Evolutionary conservation across 164 flowering plant species (phyloP).

Genomic region (Vitis labrusca): DNA sequence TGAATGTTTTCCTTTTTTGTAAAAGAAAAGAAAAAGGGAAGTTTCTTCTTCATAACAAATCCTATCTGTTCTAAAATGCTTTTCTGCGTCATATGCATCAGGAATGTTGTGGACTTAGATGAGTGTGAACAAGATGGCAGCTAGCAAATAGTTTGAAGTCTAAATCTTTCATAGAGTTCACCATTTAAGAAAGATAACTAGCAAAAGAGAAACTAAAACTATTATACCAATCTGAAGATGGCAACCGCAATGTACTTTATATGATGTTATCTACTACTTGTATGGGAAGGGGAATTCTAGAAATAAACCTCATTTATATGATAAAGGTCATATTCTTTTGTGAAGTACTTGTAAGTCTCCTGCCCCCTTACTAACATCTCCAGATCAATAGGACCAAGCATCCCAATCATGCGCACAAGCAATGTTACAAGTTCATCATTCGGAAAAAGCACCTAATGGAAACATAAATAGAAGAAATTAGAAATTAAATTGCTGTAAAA

Average conservation of each 20-base stretch:
- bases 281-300: neutral
- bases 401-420: slow-evolving; percentile 77
- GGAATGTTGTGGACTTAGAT: no score
- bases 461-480: slow-evolving; percentile 5
- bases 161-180: no score
- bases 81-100: no score
- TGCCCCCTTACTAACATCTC: slow-evolving; percentile 78
- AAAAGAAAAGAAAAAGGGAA: no score
- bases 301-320: slow-evolving; percentile 67
- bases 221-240: no score
- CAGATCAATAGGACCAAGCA: slow-evolving; percentile 82
- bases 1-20: no score
- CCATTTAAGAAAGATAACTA: no score
- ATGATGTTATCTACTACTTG: neutral
- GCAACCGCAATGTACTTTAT: neutral
- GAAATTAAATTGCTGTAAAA: neutral
- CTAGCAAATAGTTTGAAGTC: no score
- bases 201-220: no score
- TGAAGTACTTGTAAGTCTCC: slow-evolving; percentile 87
- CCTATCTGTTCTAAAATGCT: no score
- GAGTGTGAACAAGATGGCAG: no score
- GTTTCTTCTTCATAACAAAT: no score
- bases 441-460: slow-evolving; percentile 82
- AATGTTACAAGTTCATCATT: slow-evolving; percentile 70
- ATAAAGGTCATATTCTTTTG: slow-evolving; percentile 75